A percentile compares a stretch with the other conserved stretches of the same genome.
Evolutionary conservation across 2,329 filamentous ascomycete species (phyloP).

Genomic region (Nectriaceae sp.): DNA sequence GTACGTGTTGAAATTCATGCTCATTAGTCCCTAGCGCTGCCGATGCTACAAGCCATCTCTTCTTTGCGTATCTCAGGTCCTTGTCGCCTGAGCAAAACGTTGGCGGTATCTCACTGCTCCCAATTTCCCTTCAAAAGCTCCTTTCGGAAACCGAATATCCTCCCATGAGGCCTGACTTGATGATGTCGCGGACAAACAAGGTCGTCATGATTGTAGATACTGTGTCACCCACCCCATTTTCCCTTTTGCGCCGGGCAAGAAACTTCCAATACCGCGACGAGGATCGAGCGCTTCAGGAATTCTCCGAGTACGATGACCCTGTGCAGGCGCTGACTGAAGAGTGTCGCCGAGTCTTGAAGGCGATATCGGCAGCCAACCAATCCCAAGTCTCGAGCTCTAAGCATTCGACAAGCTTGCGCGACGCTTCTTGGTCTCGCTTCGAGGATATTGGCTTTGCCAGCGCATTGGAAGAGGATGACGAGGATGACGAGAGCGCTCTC

Average conservation of each 20-base stretch:
- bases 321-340: conserved; percentile 88
- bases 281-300: conserved; percentile 80
- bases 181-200: conserved; percentile 80
- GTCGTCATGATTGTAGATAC: conserved; percentile 96
- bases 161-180: conserved; percentile 72
- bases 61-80: conserved; percentile 95
- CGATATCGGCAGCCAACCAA: conserved; percentile 87
- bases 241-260: conserved; percentile 84
- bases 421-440: conserved; percentile 95
- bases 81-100: conserved; percentile 77
- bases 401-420: conserved; percentile 71
- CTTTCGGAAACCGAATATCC: conserved; percentile 94
- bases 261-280: conserved; percentile 95
- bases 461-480: conserved; percentile 69
- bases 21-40: conserved; percentile 64
- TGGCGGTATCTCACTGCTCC: conserved; percentile 81
- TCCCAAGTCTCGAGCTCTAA: conserved; percentile 72
- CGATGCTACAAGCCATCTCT: conserved; percentile 93
- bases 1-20: background rate
- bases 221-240: conserved; percentile 92
- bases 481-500: conserved; percentile 58
- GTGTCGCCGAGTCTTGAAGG: conserved; percentile 84
- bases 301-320: conserved; percentile 87
- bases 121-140: conserved; percentile 87
- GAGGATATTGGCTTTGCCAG: conserved; percentile 91